Percentiles rank a stretch among this genome's conserved stretches.
Conservation (phyloP, 176 grass and related monocot species). For the Alopecurus myosuroides region DNA sequence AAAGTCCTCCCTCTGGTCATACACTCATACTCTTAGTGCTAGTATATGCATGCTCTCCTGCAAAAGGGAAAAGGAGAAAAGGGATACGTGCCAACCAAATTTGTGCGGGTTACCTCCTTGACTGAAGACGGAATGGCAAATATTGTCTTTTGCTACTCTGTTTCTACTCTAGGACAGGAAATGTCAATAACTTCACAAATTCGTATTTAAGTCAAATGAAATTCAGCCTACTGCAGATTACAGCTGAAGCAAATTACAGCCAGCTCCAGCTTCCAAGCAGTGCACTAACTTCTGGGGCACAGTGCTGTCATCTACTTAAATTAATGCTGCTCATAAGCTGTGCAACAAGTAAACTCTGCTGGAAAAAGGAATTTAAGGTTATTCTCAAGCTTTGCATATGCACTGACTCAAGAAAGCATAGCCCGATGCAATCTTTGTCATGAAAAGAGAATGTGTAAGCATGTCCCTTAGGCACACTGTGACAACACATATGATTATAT, state of each 20-base stretch:
- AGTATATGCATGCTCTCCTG: conserved; percentile 14
- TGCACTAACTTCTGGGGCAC: not conserved
- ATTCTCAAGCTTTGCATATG: not conserved
- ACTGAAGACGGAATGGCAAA: not conserved
- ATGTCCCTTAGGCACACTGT: conserved; percentile 1
- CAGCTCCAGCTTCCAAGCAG: not conserved
- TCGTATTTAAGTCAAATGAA: not conserved
- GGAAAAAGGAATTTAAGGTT: not conserved
- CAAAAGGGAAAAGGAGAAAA: conserved; percentile 13
- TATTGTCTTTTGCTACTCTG: not conserved
- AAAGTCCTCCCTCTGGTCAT: not conserved
- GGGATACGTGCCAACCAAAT: not conserved
- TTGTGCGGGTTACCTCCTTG: not conserved
- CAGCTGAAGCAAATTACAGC: conserved; percentile 9
- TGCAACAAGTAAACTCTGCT: not conserved
- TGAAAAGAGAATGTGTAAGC: conserved; percentile 1
- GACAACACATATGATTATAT: no score
- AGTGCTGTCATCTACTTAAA: not conserved
- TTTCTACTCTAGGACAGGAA: not conserved
- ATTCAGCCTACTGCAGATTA: not conserved
- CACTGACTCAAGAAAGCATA: not conserved
- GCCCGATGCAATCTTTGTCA: not conserved
- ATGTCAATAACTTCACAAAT: not conserved
- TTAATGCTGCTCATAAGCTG: not conserved
- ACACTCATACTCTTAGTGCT: conserved; percentile 8